These are phyloP conservation scores for Pleodorina starrii DNA, from an alignment of 139 green algal genomes.

Conservation along the genomic window DNA sequence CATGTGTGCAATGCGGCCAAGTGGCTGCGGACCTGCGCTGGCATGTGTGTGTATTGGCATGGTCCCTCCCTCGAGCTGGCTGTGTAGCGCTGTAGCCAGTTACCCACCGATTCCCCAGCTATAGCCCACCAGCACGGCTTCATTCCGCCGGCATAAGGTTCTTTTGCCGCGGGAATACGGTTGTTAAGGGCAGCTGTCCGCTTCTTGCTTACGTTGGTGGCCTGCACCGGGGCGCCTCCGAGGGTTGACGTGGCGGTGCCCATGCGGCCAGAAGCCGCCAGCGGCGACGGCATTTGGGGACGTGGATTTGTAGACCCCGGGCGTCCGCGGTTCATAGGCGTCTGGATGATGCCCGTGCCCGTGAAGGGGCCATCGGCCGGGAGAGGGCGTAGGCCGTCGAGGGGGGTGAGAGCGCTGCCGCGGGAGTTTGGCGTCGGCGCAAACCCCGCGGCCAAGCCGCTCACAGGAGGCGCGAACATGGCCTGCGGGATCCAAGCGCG, in stretches of 20 bases:
- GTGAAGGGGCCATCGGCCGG: slow-evolving; percentile 1
- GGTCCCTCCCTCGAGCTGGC: no score
- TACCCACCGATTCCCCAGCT: no score
- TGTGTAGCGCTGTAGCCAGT: no score
- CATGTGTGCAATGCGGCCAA: no score
- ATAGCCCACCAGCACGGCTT: no score
- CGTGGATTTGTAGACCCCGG: neutral
- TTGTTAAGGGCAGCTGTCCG: no score
- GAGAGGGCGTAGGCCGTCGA: slow-evolving; percentile 22
- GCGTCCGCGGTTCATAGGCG: neutral
- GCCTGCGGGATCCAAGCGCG: neutral
- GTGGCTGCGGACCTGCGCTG: no score
- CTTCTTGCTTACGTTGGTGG: slow-evolving; percentile 20
- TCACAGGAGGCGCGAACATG: slow-evolving; percentile 11
- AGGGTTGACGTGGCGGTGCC: neutral
- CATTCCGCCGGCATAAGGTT: no score
- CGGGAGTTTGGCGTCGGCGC: neutral
- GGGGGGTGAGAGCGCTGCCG: slow-evolving; percentile 28
- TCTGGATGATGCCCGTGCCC: neutral
- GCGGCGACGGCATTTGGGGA: slow-evolving; percentile 22
- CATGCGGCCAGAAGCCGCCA: neutral
- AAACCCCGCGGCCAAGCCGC: neutral
- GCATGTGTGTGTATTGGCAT: no score
- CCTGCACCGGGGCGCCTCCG: neutral
- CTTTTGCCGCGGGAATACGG: no score